Percentiles rank a stretch among this genome's conserved stretches.
Conservation (phyloP, 495 filamentous ascomycete species). For the Haplographium delicatum region DNA sequence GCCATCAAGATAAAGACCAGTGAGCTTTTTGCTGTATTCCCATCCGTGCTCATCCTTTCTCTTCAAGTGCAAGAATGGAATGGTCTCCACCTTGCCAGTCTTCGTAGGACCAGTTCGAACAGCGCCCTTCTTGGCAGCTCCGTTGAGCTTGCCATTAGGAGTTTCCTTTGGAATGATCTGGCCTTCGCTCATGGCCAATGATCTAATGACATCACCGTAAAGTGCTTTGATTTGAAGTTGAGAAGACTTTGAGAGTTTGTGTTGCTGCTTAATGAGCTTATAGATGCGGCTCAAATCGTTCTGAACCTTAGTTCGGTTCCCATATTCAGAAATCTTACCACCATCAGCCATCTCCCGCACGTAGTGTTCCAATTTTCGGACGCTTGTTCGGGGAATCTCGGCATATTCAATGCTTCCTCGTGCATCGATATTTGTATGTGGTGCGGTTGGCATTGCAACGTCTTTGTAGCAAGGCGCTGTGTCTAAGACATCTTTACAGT, state of each 20-base stretch:
- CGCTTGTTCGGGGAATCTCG: slow-evolving; percentile 81
- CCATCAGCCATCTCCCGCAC: slow-evolving; percentile 98
- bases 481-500: slow-evolving; percentile 87
- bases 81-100: slow-evolving; percentile 89
- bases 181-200: slow-evolving; percentile 92
- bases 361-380: slow-evolving; percentile 96
- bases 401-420: slow-evolving; percentile 85
- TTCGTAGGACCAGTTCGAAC: slow-evolving; percentile 51
- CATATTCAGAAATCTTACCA: slow-evolving; percentile 96
- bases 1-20: slow-evolving; percentile 84
- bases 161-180: slow-evolving; percentile 90
- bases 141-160: slow-evolving; percentile 58
- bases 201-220: slow-evolving; percentile 89
- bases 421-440: slow-evolving; percentile 82
- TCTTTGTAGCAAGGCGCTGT: slow-evolving; percentile 90
- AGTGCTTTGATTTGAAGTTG: slow-evolving; percentile 92
- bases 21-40: slow-evolving; percentile 99
- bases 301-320: slow-evolving; percentile 96
- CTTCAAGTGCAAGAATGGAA: slow-evolving; percentile 96
- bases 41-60: slow-evolving; percentile 90
- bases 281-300: slow-evolving; percentile 91
- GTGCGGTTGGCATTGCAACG: slow-evolving; percentile 85
- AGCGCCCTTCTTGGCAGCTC: slow-evolving; percentile 57
- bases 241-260: slow-evolving; percentile 90
- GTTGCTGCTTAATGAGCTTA: slow-evolving; percentile 95